phyloP scores from a whole-genome alignment of 2,329 filamentous ascomycete genomes.

The Neofusicoccum kwambonambiense region DNA sequence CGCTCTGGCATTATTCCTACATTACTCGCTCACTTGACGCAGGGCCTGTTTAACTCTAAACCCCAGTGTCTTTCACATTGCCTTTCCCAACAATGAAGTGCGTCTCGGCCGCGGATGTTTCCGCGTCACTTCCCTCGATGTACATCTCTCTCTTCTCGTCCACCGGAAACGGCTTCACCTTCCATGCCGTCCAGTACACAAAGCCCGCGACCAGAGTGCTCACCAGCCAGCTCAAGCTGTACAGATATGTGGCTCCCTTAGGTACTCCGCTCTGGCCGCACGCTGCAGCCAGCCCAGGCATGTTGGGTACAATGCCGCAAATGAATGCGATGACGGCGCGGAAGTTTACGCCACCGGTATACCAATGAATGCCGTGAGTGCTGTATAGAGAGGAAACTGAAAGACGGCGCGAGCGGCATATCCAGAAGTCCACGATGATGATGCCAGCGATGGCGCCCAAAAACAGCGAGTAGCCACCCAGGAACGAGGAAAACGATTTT shows the following conservation, averaged over 20 bases:
- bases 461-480: slow-evolving; percentile 29
- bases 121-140: slow-evolving; percentile 18
- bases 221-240: slow-evolving; percentile 19
- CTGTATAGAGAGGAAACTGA: slow-evolving; percentile 28
- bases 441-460: slow-evolving; percentile 28
- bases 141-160: slow-evolving; percentile 17
- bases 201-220: slow-evolving; percentile 14
- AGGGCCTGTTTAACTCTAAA: neutral
- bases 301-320: slow-evolving; percentile 26
- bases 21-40: neutral
- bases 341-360: slow-evolving; percentile 27
- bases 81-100: neutral
- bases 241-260: slow-evolving; percentile 17
- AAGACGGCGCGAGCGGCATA: slow-evolving; percentile 25
- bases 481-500: slow-evolving; percentile 35
- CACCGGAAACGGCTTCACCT: slow-evolving; percentile 16
- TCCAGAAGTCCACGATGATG: slow-evolving; percentile 27
- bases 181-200: slow-evolving; percentile 18
- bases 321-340: slow-evolving; percentile 27
- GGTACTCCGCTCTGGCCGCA: slow-evolving; percentile 17
- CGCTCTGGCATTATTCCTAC: neutral
- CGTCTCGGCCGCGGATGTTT: neutral
- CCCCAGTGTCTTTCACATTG: neutral
- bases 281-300: slow-evolving; percentile 22
- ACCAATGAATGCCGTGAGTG: slow-evolving; percentile 29